phyloP scores from a whole-genome alignment of 2,329 filamentous ascomycete genomes.

The Aspergillus sp. region DNA sequence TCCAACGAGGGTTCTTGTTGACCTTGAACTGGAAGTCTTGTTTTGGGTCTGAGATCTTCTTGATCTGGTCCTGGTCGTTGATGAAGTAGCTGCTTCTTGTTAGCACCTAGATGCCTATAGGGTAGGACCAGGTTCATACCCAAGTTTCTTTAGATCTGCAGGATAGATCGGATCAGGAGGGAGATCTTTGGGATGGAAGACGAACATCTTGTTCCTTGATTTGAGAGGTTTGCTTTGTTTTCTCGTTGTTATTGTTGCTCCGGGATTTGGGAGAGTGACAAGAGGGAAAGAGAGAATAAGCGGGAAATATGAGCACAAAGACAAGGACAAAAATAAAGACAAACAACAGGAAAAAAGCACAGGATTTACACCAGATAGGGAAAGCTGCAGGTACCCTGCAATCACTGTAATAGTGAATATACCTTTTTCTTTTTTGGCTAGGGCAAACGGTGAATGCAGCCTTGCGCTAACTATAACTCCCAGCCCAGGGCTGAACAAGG shows the following conservation, averaged over 20 bases:
- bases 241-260: neutral
- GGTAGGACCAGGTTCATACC: constrained; percentile 45
- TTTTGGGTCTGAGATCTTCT: constrained; percentile 58
- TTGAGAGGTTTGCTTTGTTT: too few species aligned
- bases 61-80: constrained; percentile 66
- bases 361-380: too few species aligned
- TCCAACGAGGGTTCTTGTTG: constrained; percentile 66
- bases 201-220: constrained; percentile 56
- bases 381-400: constrained; percentile 1
- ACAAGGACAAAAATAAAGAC: neutral
- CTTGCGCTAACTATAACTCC: neutral
- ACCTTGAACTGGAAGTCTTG: constrained; percentile 67
- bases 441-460: neutral
- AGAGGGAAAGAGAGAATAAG: neutral
- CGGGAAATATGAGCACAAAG: neutral
- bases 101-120: neutral
- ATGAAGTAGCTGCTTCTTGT: constrained; percentile 61
- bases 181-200: constrained; percentile 58
- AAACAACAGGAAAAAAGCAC: neutral
- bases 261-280: neutral
- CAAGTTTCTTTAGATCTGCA: constrained; percentile 59
- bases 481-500: too few species aligned
- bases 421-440: neutral
- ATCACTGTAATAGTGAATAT: neutral
- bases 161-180: constrained; percentile 63